These are phyloP conservation scores for Salmacisia buchloeana DNA, from an alignment of 1,284 basidiomycete species.

Conservation along the genomic window DNA sequence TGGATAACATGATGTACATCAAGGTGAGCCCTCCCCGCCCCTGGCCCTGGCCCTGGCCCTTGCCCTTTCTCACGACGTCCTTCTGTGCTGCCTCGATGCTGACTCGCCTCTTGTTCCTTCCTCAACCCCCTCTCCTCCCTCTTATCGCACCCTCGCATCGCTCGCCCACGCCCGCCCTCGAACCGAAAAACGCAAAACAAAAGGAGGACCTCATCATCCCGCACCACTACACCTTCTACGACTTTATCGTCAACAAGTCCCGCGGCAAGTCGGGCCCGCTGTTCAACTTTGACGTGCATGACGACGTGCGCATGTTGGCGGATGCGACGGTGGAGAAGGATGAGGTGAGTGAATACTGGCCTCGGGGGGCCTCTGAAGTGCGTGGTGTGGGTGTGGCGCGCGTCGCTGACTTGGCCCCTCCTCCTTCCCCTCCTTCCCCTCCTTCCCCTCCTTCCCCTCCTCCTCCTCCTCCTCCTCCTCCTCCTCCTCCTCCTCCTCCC, in stretches of 20 bases:
- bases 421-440: too few relatives aligned
- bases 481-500: too few relatives aligned
- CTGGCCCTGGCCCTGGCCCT: not conserved
- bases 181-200: conserved; percentile 6
- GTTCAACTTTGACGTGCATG: conserved; percentile 99
- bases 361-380: too few relatives aligned
- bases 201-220: conserved; percentile 40
- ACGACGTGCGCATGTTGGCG: conserved; percentile 88
- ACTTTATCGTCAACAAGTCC: conserved; percentile 96
- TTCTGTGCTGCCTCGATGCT: conserved; percentile 5
- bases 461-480: not conserved
- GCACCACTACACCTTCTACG: conserved; percentile 95
- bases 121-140: not conserved
- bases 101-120: conserved; percentile 5
- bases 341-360: conserved; percentile 57
- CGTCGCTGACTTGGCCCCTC: not conserved
- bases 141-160: not conserved
- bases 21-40: conserved; percentile 60
- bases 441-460: not conserved
- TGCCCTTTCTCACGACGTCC: conserved; percentile 17
- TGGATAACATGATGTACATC: conserved; percentile 97
- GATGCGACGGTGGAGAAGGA: conserved; percentile 96
- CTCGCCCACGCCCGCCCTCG: conserved; percentile 7
- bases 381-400: too few relatives aligned
- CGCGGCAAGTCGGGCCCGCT: conserved; percentile 95